Base-by-base conservation (phyloP, 352 stramenopile species). In the Phytophthora vignae region DNA sequence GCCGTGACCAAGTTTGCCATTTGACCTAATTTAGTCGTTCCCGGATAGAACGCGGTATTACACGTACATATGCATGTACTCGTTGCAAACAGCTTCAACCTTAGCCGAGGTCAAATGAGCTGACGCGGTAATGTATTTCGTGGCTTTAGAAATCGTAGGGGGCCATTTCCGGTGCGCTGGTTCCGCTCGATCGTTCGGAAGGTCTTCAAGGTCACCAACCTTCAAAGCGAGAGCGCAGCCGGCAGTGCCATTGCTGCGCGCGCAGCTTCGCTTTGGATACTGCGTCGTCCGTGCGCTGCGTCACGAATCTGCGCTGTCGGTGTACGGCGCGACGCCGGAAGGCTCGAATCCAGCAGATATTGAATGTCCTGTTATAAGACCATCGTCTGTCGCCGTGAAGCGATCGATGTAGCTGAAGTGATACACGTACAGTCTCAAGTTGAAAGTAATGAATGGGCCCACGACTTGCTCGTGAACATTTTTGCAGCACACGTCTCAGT, bases 151-250 rank as follows among this genome's bases (percentile, higher is more conserved):
- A 36, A 44, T 44, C 12, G 36, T 21, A 89, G 82, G 88, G 88
- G 21, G 86, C 93, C 27, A 94, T 95, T 56, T 93, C 86, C 9
- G 86, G 88, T 4, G 87, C 84, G 29, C 71, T 95, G 54, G 83
- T 95, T 56, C 78, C 92, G 38, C 73, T 95, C 40, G 81, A 92
- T 63, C 84, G 77, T 44, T 83, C 85, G 0, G 59, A n/a, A 91
- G 1, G 83, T 79, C 2, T 93, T 95, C 63, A 42, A 78, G 12
- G 69, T 95, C 6, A 81, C 73, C 5, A 63, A 82, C 55, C 31
- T 92, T 3, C 72, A 95, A 64, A 92, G 83, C 64, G 76, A 90
- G 58, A 80, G 69, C 40, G 85, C 85, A 3, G 76, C 93, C 3
- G 81, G 88, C 54, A 85, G 87, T 15, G 85, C 87, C 27, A 93